A percentile compares a stretch with the other conserved stretches of the same genome.
Conservation (phyloP, 257 asterid genomes). For the Solanum arcanum region DNA sequence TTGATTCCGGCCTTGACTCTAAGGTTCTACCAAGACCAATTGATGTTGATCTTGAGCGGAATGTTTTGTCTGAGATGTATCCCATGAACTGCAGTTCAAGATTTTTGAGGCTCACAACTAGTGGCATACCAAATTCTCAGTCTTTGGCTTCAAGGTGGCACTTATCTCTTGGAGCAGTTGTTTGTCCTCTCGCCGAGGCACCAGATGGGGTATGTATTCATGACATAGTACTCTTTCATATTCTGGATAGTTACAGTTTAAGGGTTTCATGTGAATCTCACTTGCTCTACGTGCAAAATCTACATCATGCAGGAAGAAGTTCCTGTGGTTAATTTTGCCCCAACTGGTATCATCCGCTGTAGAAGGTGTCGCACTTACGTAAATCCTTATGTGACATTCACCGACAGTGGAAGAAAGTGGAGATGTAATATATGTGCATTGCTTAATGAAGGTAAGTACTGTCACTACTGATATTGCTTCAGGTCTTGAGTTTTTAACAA, state of each 20-base stretch:
- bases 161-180: slow-evolving; percentile 84
- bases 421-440: slow-evolving; percentile 73
- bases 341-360: slow-evolving; percentile 67
- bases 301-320: slow-evolving; percentile 64
- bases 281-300: not conserved
- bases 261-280: not conserved
- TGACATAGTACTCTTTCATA: not conserved
- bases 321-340: slow-evolving; percentile 57
- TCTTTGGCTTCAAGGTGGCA: slow-evolving; percentile 84
- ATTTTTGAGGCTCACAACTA: slow-evolving; percentile 55
- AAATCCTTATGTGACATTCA: slow-evolving; percentile 67
- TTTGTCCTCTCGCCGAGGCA: slow-evolving; percentile 83
- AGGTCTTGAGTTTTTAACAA: not conserved
- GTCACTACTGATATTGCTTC: not conserved
- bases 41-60: slow-evolving; percentile 54
- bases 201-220: slow-evolving; percentile 62
- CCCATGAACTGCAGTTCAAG: slow-evolving; percentile 62
- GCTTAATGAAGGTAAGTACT: slow-evolving; percentile 55
- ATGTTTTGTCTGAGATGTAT: slow-evolving; percentile 37
- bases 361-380: slow-evolving; percentile 79
- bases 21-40: slow-evolving; percentile 70
- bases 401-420: slow-evolving; percentile 83
- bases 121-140: slow-evolving; percentile 68
- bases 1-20: slow-evolving; percentile 45
- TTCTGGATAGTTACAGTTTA: not conserved